A percentile compares a stretch with the other conserved stretches of the same genome.
Conservation (phyloP, 2,329 filamentous ascomycete genomes). For the Colletotrichum shisoi region DNA sequence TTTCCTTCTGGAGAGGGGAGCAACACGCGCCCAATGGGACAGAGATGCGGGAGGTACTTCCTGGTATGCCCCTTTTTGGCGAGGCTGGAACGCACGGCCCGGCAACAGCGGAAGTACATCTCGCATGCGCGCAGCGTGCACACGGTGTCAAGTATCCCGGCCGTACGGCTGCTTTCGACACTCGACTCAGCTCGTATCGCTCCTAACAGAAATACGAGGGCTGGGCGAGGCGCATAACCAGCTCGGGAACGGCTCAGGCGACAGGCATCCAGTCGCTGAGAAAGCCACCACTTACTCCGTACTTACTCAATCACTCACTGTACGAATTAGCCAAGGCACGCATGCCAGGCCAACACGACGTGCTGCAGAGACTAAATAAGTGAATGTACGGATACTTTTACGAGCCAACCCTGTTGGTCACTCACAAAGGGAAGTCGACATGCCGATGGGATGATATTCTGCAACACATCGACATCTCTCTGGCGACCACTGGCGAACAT, state of each 20-base stretch:
- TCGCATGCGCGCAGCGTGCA: fast-evolving
- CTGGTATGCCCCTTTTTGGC: constrained; percentile 18
- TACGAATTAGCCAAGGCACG: constrained; percentile 12
- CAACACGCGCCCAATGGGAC: constrained; percentile 10
- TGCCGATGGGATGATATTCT: neutral
- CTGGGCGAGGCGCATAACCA: neutral
- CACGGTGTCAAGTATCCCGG: neutral
- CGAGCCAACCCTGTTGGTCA: constrained; percentile 1
- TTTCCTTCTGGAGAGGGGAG: constrained; percentile 19
- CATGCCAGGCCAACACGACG: constrained; percentile 1
- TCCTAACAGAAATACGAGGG: constrained; percentile 34
- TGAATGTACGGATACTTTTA: neutral
- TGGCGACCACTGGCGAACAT: constrained; percentile 8
- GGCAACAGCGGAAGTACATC: constrained; percentile 25
- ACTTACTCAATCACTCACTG: neutral
- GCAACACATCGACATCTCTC: neutral
- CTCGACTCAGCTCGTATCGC: constrained; percentile 37
- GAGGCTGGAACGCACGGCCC: constrained; percentile 25
- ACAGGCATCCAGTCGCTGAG: neutral
- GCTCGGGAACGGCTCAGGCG: constrained; percentile 14
- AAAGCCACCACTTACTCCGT: too few species aligned
- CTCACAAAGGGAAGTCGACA: constrained; percentile 7
- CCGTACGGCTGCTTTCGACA: constrained; percentile 1
- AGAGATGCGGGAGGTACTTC: neutral
- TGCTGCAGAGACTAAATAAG: neutral